These are phyloP conservation scores for Parietaria judaica DNA, from an alignment of 306 rosid genomes.

Conservation along the genomic window DNA sequence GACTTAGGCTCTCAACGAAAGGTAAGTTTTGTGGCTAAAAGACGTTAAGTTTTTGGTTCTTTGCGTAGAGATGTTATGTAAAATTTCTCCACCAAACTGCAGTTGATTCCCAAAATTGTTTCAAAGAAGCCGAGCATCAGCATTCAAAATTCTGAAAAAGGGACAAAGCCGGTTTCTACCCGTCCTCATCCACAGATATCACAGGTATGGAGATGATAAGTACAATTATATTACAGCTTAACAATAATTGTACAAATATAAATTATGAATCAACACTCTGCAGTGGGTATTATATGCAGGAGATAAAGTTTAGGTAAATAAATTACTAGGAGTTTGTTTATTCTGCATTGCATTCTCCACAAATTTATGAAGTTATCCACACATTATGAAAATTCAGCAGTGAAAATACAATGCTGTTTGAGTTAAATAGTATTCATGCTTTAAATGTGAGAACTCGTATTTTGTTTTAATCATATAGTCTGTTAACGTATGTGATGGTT, in stretches of 20 bases:
- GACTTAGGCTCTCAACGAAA: conserved; percentile 41
- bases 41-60: conserved; percentile 4
- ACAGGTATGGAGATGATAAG: conserved; percentile 40
- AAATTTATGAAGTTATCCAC: neutral
- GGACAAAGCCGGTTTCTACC: conserved; percentile 33
- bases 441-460: no score
- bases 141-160: conserved; percentile 45
- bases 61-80: conserved; percentile 10
- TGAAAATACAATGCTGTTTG: no score
- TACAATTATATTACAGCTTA: neutral
- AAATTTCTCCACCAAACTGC: conserved; percentile 19
- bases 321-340: neutral
- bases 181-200: conserved; percentile 36
- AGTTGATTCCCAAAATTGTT: conserved; percentile 40
- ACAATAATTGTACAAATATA: neutral
- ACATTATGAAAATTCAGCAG: neutral
- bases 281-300: neutral
- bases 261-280: neutral
- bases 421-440: no score
- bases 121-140: conserved; percentile 43
- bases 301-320: neutral
- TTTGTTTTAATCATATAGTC: conserved; percentile 33
- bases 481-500: conserved; percentile 32
- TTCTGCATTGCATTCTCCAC: no score
- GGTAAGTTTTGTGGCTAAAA: conserved; percentile 36